Base-by-base conservation (phyloP, 768 basidiomycete species). In the Boletus pseudo-olivaceus region DNA sequence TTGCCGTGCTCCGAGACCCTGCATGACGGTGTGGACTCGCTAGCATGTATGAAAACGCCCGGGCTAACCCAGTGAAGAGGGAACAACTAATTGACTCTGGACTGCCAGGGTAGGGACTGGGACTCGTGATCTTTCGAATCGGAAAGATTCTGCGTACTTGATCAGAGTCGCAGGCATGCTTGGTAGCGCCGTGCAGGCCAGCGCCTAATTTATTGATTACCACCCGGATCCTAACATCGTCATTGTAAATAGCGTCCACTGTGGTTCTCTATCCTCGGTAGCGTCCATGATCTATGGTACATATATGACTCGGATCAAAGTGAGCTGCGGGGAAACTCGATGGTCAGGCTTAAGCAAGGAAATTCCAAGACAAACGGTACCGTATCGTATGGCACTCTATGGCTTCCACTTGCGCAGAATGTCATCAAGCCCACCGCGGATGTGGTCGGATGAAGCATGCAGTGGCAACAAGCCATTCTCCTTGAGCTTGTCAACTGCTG, bases 401-500 rank as follows among this genome's bases (percentile, higher is more conserved):
- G 40, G 20, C 45, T 57, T 67, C 67, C 65, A 63, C 50, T 49
- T 53, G 45, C 57, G 55, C 35, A 71, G 48, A 9, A 67, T 41
- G 12, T 60, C 63, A 49, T 67, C 65, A 27, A 67, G 64, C 15
- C 59, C 62, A 33, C 49, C 49, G 35, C 41, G 64, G 49, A 70
- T 57, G 45, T 23, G 40, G 33, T 60, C 56, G 8, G 64, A 49
- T 39, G 65, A 57, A 27, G 67, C 34, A 27, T 60, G 56, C 7
- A 55, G 34, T 23, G 51, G 56, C 42, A 71, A 41, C 44, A 63
- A 27, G 40, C 35, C 54, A 6, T 53, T 50, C 7, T 46, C 49
- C 50, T 47, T 66, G 51, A 72, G 58, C 38, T 55, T 56, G 34
- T 68, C 68, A 1, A 68, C 55, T 7, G 66, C 60, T 5, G 47